Percentiles rank a stretch among this genome's conserved stretches.
Conservation (phyloP, 257 asterid species). For the Cruciata laevipes region DNA sequence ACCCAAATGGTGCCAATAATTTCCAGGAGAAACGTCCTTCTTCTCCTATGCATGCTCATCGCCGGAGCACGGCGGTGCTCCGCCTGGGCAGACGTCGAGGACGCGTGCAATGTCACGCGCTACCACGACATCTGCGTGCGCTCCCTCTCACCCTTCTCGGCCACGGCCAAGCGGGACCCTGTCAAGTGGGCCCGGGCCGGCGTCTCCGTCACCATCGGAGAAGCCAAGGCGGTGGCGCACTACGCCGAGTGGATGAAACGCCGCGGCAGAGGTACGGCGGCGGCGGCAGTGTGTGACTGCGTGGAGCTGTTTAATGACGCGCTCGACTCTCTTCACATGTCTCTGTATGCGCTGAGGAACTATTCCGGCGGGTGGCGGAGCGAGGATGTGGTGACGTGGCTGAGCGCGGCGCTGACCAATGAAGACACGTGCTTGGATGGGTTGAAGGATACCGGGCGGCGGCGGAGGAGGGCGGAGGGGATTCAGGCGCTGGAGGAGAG, state of each 20-base stretch:
- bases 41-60: background rate
- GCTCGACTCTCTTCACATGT: slow-evolving; percentile 50
- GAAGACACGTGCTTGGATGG: slow-evolving; percentile 70
- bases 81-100: slow-evolving; percentile 23
- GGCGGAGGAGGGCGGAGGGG: slow-evolving; percentile 22
- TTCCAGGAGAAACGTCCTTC: background rate
- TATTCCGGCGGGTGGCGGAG: slow-evolving; percentile 17
- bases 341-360: slow-evolving; percentile 43
- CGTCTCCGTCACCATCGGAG: slow-evolving; percentile 55
- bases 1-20: background rate
- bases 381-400: slow-evolving; percentile 62
- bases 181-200: slow-evolving; percentile 66
- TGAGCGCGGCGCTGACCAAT: slow-evolving; percentile 64
- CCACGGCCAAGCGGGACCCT: slow-evolving; percentile 39
- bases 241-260: slow-evolving; percentile 21
- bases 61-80: slow-evolving; percentile 21
- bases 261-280: background rate
- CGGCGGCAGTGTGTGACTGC: slow-evolving; percentile 45
- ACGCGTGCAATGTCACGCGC: slow-evolving; percentile 61
- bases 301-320: slow-evolving; percentile 45
- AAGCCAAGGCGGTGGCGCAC: slow-evolving; percentile 33
- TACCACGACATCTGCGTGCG: slow-evolving; percentile 45
- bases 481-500: slow-evolving; percentile 23
- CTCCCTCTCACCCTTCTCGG: slow-evolving; percentile 45
- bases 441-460: slow-evolving; percentile 6